A percentile compares a stretch with the other conserved stretches of the same genome.
phyloP scores from a whole-genome alignment of 148 eudicot genomes.

The Persicaria maculosa region DNA sequence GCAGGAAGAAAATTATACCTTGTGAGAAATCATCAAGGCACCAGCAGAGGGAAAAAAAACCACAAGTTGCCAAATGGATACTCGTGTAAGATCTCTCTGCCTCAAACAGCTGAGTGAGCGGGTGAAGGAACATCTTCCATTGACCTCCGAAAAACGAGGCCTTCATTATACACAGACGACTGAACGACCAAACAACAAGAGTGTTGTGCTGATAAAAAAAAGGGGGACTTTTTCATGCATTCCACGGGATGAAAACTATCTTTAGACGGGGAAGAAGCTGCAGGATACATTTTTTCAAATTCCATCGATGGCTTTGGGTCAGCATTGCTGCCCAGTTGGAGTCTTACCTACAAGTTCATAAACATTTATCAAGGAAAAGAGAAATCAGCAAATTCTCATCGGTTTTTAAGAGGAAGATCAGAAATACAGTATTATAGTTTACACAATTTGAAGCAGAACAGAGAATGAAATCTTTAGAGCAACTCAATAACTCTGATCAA shows the following conservation, averaged over 20 bases:
- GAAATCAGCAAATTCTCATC: background rate
- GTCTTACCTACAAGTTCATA: conserved; percentile 7
- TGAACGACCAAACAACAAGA: too few relatives aligned
- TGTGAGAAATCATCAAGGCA: background rate
- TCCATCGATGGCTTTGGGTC: background rate
- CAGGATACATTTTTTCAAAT: background rate
- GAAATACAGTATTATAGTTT: background rate
- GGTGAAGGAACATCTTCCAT: conserved; percentile 7
- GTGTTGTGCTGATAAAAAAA: background rate
- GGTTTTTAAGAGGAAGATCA: background rate
- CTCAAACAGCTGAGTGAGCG: conserved; percentile 4
- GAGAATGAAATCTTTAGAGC: background rate
- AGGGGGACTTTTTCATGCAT: background rate
- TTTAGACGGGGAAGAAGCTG: background rate
- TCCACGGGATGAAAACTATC: background rate
- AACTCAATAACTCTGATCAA: background rate
- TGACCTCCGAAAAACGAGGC: background rate
- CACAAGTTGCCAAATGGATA: conserved; percentile 1
- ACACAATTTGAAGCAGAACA: background rate
- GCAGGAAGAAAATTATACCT: background rate
- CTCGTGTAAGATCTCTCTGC: conserved; percentile 8
- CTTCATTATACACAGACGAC: background rate
- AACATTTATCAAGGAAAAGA: background rate
- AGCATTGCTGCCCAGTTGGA: background rate
- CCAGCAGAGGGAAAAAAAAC: background rate